Base-by-base conservation (phyloP, 2,329 filamentous ascomycete genomes). In the Aspergillus clavatus region DNA sequence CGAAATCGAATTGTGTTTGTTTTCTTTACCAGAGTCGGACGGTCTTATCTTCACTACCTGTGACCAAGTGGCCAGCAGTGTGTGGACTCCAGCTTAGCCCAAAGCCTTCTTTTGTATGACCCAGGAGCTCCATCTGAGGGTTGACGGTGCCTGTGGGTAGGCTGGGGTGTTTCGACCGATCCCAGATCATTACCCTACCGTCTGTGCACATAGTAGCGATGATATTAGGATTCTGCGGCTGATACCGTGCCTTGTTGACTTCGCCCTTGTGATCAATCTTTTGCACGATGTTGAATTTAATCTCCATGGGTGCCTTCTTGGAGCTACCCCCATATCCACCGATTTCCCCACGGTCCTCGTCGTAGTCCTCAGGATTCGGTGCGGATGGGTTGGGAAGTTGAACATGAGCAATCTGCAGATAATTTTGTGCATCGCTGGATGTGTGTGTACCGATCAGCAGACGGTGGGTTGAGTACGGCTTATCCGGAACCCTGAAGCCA, bases 231-330 rank as follows among this genome's bases (percentile, higher is more conserved):
- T 98, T 98, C 67, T 97, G 91, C 10, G 93, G 93, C 70, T 96
- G 90, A 65, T 97, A 97, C 56, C 93, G 84, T 12, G 93, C 94
- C 74, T 97, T 98, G 78, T 98, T 98, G 65, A 98, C 89, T 69
- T 98, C 93, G 52, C 88, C 87, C 12, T 90, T 89, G 66, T 98
- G 93, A 66, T 95, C 87, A 65, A 98, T 98, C 69, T 87, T 93
- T 69, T 98, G 93, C 41, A 93, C 84, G 60, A 98, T 87, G 54
- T 86, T 86, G 75, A 95, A 95, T 61, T 87, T 89, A 67, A 97
- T 81, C 51, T 75, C 72, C 62, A 73, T 84, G 33, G 82, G 77
- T 18, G 83, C 79, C 53, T 88, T 86, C 50, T 84, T 84, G 40
- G 77, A 70, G 35, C 72, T 69, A 46, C 85, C 86, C 29, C 89